Conservation (phyloP, 2,329 filamentous ascomycete species). For the Calonectria pseudoturangicola region DNA sequence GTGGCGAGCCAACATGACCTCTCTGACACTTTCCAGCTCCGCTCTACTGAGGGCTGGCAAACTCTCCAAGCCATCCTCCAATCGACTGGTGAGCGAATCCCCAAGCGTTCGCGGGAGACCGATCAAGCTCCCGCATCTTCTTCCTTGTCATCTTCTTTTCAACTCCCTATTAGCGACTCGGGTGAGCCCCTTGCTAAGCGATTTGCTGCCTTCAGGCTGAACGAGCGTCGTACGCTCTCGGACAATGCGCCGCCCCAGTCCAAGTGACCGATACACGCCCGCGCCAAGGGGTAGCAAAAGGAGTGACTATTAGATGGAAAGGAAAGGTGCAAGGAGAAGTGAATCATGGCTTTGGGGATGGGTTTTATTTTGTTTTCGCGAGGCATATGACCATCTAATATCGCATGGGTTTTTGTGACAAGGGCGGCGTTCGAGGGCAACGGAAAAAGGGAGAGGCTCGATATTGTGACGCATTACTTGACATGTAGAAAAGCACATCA, state of each 20-base stretch:
- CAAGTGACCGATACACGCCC: conserved; percentile 35
- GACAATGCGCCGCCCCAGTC: conserved; percentile 52
- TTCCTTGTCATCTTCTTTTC: conserved; percentile 54
- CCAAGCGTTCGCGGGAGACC: conserved; percentile 78
- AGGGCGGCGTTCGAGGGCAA: conserved; percentile 35
- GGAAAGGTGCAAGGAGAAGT: neutral
- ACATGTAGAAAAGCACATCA: conserved; percentile 31
- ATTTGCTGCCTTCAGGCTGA: conserved; percentile 80
- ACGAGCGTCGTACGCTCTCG: conserved; percentile 60
- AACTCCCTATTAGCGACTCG: conserved; percentile 58
- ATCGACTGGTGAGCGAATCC: conserved; percentile 97
- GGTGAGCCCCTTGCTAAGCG: conserved; percentile 78
- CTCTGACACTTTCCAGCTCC: conserved; percentile 86
- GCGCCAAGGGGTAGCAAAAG: conserved; percentile 25
- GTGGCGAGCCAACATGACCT: conserved; percentile 89
- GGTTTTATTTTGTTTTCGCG: conserved; percentile 37
- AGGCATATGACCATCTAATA: conserved; percentile 24
- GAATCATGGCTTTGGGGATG: conserved; percentile 30
- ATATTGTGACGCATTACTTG: conserved; percentile 20
- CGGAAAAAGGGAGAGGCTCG: conserved; percentile 6
- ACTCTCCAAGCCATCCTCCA: conserved; percentile 94
- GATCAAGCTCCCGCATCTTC: conserved; percentile 58
- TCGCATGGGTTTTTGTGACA: conserved; percentile 27
- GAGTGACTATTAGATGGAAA: neutral
- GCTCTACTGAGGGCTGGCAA: conserved; percentile 93